phyloP scores from a whole-genome alignment of 768 basidiomycete genomes.

The Roridomyces roridus region DNA sequence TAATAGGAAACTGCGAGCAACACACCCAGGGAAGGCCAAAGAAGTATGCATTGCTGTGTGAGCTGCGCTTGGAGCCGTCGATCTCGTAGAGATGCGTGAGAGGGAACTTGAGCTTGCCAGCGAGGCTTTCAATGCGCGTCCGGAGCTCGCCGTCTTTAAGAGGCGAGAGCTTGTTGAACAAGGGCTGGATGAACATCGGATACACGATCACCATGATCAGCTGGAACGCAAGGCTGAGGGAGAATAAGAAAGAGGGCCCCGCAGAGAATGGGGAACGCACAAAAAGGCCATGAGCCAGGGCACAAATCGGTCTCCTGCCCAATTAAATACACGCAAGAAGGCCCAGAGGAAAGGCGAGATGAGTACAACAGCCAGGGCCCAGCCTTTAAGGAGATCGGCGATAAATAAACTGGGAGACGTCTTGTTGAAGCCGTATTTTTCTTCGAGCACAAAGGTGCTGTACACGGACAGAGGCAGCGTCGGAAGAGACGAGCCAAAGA shows the following conservation, averaged over 20 bases:
- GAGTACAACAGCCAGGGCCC: conserved; percentile 70
- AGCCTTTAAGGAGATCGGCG: conserved; percentile 81
- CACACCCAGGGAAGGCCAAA: conserved; percentile 93
- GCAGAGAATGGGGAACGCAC: conserved; percentile 49
- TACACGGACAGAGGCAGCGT: conserved; percentile 81
- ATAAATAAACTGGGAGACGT: conserved; percentile 80
- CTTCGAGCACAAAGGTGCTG: conserved; percentile 89
- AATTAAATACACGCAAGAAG: conserved; percentile 89
- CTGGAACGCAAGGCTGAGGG: conserved; percentile 76
- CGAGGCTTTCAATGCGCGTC: conserved; percentile 76
- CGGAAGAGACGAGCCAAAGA: conserved; percentile 69
- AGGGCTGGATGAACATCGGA: conserved; percentile 88
- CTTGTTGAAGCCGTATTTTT: conserved; percentile 98
- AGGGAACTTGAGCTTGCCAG: conserved; percentile 87
- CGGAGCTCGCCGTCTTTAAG: conserved; percentile 81
- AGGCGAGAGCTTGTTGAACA: conserved; percentile 97
- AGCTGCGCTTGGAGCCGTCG: conserved; percentile 94
- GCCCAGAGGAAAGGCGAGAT: conserved; percentile 87
- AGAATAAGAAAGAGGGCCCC: not conserved
- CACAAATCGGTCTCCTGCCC: conserved; percentile 93
- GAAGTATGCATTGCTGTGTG: conserved; percentile 97
- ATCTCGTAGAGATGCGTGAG: conserved; percentile 95
- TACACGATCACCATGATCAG: conserved; percentile 83
- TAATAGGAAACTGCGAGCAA: too few species aligned
- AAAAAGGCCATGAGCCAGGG: conserved; percentile 94